These are phyloP conservation scores for Bolboschoenoplectus hybrid DNA, from an alignment of 202 grass and related monocot species.

Conservation along the genomic window DNA sequence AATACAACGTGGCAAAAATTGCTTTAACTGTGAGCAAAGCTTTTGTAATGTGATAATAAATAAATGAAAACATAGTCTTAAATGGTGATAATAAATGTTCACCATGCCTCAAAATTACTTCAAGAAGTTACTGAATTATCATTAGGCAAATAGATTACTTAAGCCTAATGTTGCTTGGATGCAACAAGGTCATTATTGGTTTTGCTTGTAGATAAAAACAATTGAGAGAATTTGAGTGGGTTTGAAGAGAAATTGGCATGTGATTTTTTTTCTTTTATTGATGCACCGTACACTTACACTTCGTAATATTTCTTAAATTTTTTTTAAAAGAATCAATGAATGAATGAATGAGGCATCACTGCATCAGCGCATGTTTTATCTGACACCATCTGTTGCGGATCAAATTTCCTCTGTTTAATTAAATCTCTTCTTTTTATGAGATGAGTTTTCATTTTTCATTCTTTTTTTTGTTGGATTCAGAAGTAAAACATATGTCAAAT, in stretches of 20 bases:
- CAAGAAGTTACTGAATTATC: background rate
- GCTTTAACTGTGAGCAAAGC: too few species aligned
- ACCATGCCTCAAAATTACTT: background rate
- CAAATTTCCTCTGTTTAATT: background rate
- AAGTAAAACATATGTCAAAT: background rate
- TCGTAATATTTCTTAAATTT: background rate
- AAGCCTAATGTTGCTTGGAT: background rate
- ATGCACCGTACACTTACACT: conserved; percentile 2
- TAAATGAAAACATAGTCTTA: background rate
- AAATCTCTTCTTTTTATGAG: background rate
- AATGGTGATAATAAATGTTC: background rate
- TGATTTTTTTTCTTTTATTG: background rate
- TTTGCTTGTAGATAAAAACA: background rate
- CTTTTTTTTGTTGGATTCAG: background rate
- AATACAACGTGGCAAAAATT: background rate
- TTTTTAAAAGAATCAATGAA: background rate
- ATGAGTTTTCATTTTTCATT: background rate
- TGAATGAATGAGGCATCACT: background rate
- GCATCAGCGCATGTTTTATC: conserved; percentile 36
- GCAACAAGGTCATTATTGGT: background rate
- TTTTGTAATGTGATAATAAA: background rate
- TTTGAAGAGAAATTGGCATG: conserved; percentile 7
- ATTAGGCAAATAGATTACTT: background rate
- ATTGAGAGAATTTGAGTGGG: background rate
- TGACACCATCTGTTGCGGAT: conserved; percentile 10